These are phyloP conservation scores for Penicillium oxalicum DNA, from an alignment of 2,329 filamentous ascomycete genomes.

Conservation along the genomic window DNA sequence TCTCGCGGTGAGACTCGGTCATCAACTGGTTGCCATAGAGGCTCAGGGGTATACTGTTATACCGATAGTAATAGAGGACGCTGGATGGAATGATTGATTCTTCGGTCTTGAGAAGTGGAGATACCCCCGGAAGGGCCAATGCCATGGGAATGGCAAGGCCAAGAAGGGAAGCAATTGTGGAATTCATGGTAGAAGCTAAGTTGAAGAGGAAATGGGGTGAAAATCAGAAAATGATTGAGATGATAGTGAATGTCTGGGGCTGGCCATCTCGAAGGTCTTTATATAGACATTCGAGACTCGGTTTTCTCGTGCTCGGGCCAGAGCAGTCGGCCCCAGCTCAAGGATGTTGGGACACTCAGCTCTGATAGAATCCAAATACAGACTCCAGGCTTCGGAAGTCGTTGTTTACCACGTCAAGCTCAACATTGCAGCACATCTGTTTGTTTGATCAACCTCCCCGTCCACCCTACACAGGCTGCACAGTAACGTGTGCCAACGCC, in stretches of 20 bases:
- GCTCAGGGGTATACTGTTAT: neutral
- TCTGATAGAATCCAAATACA: neutral
- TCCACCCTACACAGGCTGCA: neutral
- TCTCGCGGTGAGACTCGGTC: neutral
- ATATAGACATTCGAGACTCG: neutral
- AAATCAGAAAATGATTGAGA: too few relatives aligned
- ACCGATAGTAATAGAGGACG: slow-evolving; percentile 1
- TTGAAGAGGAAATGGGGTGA: too few relatives aligned
- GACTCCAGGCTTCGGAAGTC: too few relatives aligned
- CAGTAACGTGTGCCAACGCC: neutral
- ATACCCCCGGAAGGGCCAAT: neutral
- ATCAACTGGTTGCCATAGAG: neutral
- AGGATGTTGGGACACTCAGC: neutral
- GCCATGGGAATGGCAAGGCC: neutral
- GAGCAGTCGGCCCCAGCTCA: neutral
- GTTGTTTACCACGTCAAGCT: too few relatives aligned
- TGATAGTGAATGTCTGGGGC: neutral
- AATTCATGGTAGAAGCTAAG: neutral
- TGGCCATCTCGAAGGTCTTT: neutral
- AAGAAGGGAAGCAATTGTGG: neutral
- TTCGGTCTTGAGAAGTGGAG: neutral
- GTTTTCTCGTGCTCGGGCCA: neutral
- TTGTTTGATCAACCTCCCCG: too few relatives aligned
- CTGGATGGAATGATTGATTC: neutral
- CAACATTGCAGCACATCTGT: too few relatives aligned